Evolutionary conservation across 768 basidiomycete genomes (phyloP).

Genomic region (Agaricus subrufescens): DNA sequence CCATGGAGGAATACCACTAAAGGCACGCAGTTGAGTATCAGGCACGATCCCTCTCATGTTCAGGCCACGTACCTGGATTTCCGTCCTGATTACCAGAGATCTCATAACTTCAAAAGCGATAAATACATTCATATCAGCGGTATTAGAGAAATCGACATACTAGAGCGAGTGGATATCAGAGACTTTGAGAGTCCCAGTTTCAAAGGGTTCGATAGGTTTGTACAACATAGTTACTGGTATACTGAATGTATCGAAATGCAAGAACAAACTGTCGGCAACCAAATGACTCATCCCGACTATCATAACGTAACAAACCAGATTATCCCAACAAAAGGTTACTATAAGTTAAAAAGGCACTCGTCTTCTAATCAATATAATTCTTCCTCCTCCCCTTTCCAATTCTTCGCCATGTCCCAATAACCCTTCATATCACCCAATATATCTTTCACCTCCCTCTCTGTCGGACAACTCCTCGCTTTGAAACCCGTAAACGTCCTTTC

Average conservation of each 20-base stretch:
- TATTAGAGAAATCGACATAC: conserved; percentile 29
- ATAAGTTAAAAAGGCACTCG: too few relatives aligned
- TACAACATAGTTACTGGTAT: conserved; percentile 39
- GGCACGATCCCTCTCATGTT: background rate
- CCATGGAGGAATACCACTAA: conserved; percentile 78
- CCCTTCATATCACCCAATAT: conserved; percentile 77
- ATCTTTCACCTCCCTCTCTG: conserved; percentile 75
- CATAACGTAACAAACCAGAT: too few relatives aligned
- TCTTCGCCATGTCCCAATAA: conserved; percentile 95
- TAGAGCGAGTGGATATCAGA: conserved; percentile 73
- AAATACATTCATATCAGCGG: background rate
- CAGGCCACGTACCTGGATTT: conserved; percentile 49
- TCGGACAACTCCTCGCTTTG: conserved; percentile 77
- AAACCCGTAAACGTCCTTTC: conserved; percentile 80
- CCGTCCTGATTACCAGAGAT: conserved; percentile 75
- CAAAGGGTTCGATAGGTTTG: conserved; percentile 60
- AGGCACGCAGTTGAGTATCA: background rate
- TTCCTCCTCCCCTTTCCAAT: conserved; percentile 81
- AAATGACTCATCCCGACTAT: too few relatives aligned
- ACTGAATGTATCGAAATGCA: background rate
- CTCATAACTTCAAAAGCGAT: conserved; percentile 58
- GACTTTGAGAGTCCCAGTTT: conserved; percentile 63
- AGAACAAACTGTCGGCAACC: too few relatives aligned
- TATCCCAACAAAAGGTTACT: too few relatives aligned
- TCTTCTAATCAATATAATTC: conserved; percentile 46